These are phyloP conservation scores for Camelina sativa DNA, from an alignment of 345 rosid species.

Conservation along the genomic window DNA sequence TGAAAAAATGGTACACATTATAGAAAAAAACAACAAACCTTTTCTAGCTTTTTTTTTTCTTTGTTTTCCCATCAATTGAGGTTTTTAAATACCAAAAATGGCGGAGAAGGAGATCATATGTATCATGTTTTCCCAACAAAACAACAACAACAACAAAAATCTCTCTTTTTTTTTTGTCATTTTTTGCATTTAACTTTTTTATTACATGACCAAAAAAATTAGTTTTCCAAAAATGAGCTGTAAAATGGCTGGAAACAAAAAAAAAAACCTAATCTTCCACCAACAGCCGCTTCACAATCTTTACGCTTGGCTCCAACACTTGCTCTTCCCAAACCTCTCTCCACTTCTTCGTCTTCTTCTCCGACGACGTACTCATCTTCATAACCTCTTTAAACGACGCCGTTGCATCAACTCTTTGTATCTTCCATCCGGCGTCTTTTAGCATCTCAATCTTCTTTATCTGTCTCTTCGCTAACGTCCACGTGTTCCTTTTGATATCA, in stretches of 20 bases:
- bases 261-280: conserved; percentile 63
- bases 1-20: conserved; percentile 3
- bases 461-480: conserved; percentile 78
- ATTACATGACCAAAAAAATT: conserved; percentile 20
- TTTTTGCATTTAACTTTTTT: neutral
- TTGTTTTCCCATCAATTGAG: neutral
- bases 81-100: conserved; percentile 36
- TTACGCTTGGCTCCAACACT: conserved; percentile 75
- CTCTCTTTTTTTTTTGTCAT: no score
- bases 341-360: conserved; percentile 40
- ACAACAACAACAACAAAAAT: conserved; percentile 1
- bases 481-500: conserved; percentile 80
- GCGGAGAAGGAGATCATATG: conserved; percentile 33
- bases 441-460: conserved; percentile 65
- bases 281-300: conserved; percentile 77
- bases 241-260: conserved; percentile 43
- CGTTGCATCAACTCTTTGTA: conserved; percentile 80
- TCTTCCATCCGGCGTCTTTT: conserved; percentile 69
- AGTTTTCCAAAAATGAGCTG: conserved; percentile 38
- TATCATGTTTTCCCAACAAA: conserved; percentile 7
- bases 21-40: neutral
- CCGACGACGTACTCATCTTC: conserved; percentile 43
- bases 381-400: conserved; percentile 56
- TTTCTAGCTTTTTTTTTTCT: neutral
- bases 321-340: conserved; percentile 70